Conservation (phyloP, 2,329 filamentous ascomycete genomes). For the Tetracladium maxilliforme region DNA sequence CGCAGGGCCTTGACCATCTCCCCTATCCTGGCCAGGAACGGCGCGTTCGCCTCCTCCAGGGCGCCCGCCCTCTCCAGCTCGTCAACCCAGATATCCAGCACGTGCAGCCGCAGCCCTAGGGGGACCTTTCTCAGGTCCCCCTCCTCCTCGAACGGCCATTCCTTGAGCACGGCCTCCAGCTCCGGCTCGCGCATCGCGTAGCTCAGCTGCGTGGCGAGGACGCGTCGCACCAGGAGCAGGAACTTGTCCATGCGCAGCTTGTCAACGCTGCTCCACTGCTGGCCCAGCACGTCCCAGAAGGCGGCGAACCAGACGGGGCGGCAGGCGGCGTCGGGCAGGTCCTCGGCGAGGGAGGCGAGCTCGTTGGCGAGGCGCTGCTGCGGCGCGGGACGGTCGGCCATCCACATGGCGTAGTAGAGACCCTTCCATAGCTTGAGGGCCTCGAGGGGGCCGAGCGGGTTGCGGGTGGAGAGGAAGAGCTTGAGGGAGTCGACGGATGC, state of each 20-base stretch:
- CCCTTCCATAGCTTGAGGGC: constrained; percentile 88
- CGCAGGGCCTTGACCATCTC: constrained; percentile 21
- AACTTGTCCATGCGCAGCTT: constrained; percentile 85
- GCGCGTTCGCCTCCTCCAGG: constrained; percentile 20
- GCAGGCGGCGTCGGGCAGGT: constrained; percentile 17
- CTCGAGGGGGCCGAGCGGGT: constrained; percentile 50
- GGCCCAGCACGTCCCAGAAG: constrained; percentile 58
- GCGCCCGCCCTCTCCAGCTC: constrained; percentile 63
- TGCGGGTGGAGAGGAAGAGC: constrained; percentile 55
- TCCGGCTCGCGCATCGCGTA: constrained; percentile 23
- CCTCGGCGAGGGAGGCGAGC: constrained; percentile 55
- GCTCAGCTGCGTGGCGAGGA: constrained; percentile 56
- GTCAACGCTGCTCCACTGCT: constrained; percentile 59
- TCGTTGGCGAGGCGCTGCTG: constrained; percentile 74
- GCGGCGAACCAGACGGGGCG: constrained; percentile 35
- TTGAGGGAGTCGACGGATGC: constrained; percentile 64
- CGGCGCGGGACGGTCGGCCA: constrained; percentile 77
- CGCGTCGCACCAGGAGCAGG: constrained; percentile 66
- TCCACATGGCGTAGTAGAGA: constrained; percentile 86
- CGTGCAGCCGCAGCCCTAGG: constrained; percentile 66
- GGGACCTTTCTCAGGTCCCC: constrained; percentile 27
- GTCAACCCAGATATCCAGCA: constrained; percentile 83
- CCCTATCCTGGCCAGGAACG: constrained; percentile 17
- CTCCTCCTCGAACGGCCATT: constrained; percentile 18
- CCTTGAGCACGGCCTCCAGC: constrained; percentile 15